Conservation (phyloP, 2,329 filamentous ascomycete genomes). For the Neospermospora avenae region DNA sequence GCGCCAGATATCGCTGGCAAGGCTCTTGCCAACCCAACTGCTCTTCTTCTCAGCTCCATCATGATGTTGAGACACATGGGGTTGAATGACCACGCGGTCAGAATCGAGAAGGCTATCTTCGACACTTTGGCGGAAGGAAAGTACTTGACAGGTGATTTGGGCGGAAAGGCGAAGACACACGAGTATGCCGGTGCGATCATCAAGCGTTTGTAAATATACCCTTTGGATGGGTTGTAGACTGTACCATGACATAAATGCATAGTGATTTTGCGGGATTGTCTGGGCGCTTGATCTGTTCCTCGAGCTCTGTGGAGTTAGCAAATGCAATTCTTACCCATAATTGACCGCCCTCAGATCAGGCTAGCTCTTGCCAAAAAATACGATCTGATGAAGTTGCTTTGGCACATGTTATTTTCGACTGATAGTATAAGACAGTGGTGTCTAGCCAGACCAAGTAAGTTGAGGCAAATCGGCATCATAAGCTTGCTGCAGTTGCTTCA, state of each 20-base stretch:
- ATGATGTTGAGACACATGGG: slow-evolving; percentile 99
- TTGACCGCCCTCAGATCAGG: neutral
- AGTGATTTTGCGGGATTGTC: slow-evolving; percentile 5
- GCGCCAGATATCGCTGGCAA: slow-evolving; percentile 96
- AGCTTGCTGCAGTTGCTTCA: no score
- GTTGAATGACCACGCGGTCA: slow-evolving; percentile 75
- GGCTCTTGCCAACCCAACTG: slow-evolving; percentile 94
- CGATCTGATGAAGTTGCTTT: no score
- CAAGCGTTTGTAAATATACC: slow-evolving; percentile 39
- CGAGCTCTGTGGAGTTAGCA: neutral
- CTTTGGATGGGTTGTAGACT: slow-evolving; percentile 30
- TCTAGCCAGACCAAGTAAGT: no score
- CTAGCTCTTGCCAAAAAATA: neutral
- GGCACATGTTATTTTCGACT: no score
- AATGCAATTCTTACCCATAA: neutral
- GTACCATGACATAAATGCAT: slow-evolving; percentile 32
- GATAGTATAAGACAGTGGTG: no score
- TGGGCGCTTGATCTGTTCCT: neutral
- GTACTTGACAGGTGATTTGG: slow-evolving; percentile 90
- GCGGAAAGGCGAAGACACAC: slow-evolving; percentile 91
- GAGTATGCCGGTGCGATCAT: slow-evolving; percentile 96
- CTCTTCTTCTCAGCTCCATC: slow-evolving; percentile 89
- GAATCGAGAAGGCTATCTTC: slow-evolving; percentile 94
- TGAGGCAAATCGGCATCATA: no score
- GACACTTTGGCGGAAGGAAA: slow-evolving; percentile 95